Conservation (phyloP, 148 eudicot genomes). For the Bassia scoparia region DNA sequence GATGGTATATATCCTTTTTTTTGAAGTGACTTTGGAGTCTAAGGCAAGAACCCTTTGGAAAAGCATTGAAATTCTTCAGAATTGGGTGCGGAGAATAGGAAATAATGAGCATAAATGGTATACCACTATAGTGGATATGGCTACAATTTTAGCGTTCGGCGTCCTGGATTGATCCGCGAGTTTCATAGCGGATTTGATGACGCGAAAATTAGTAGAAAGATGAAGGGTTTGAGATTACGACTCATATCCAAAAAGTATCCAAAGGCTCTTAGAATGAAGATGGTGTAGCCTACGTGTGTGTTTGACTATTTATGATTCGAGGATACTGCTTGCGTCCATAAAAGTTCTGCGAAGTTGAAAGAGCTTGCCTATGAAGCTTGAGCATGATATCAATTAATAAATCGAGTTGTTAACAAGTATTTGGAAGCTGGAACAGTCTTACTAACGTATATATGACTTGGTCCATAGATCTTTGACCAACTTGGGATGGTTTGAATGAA, state of each 20-base stretch:
- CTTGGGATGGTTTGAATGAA: slow-evolving; percentile 73
- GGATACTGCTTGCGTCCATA: slow-evolving; percentile 83
- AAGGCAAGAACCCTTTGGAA: slow-evolving; percentile 37
- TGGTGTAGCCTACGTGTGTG: slow-evolving; percentile 67
- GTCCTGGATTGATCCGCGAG: slow-evolving; percentile 47
- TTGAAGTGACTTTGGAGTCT: slow-evolving; percentile 53
- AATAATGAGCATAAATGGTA: slow-evolving; percentile 49
- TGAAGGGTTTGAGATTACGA: slow-evolving; percentile 61
- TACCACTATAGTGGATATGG: slow-evolving; percentile 65
- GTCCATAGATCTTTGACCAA: slow-evolving; percentile 71
- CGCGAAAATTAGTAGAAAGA: slow-evolving; percentile 56
- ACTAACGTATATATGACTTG: slow-evolving; percentile 56
- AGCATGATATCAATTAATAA: slow-evolving; percentile 60
- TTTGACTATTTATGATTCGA: slow-evolving; percentile 90
- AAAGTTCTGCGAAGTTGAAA: slow-evolving; percentile 49
- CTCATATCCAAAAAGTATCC: slow-evolving; percentile 54
- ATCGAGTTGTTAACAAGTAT: slow-evolving; percentile 52
- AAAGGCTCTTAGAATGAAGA: slow-evolving; percentile 52
- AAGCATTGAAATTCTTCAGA: slow-evolving; percentile 59
- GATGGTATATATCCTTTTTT: slow-evolving; percentile 57
- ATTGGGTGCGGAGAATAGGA: slow-evolving; percentile 46
- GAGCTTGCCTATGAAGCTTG: slow-evolving; percentile 27
- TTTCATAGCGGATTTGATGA: slow-evolving; percentile 62
- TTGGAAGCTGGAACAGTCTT: slow-evolving; percentile 51
- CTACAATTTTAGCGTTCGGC: slow-evolving; percentile 52